Percentiles rank a stretch among this genome's conserved stretches.
phyloP scores from a whole-genome alignment of 495 filamentous ascomycete genomes.

The Lasiosphaeriaceae sp. region DNA sequence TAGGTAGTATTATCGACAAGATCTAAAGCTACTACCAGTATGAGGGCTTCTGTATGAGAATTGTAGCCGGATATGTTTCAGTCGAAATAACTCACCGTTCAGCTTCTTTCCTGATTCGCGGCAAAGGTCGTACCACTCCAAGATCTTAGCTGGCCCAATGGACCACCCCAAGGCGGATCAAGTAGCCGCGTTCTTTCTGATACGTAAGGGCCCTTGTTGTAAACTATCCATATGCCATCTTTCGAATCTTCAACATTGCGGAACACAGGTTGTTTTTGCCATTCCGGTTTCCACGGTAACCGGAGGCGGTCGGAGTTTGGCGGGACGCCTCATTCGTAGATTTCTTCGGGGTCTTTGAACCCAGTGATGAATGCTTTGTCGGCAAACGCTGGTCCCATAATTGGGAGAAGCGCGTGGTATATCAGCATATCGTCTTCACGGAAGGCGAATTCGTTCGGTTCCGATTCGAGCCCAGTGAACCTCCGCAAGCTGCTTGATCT shows the following conservation, averaged over 20 bases:
- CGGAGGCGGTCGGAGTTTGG: not conserved
- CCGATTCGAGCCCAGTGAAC: too few relatives aligned
- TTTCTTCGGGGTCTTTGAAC: constrained; percentile 3
- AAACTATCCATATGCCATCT: not conserved
- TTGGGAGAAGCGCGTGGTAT: not conserved
- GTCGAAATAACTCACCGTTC: constrained; percentile 1
- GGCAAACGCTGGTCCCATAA: not conserved
- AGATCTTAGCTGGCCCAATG: not conserved
- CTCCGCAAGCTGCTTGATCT: too few relatives aligned
- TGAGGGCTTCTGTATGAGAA: not conserved
- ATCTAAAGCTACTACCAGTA: too few relatives aligned
- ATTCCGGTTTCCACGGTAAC: not conserved
- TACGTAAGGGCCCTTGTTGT: not conserved
- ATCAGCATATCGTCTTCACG: constrained; percentile 1
- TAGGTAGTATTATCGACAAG: too few relatives aligned
- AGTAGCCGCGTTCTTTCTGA: not conserved
- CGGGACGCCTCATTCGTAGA: not conserved
- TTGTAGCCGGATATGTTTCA: not conserved
- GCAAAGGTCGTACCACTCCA: not conserved
- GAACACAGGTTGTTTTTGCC: not conserved
- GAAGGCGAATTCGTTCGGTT: not conserved
- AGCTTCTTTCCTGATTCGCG: not conserved
- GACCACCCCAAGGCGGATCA: not conserved
- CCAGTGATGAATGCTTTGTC: not conserved
- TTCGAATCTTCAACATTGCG: not conserved